These are phyloP conservation scores for Candida montana DNA, from an alignment of 805 yeast genomes.

Conservation along the genomic window DNA sequence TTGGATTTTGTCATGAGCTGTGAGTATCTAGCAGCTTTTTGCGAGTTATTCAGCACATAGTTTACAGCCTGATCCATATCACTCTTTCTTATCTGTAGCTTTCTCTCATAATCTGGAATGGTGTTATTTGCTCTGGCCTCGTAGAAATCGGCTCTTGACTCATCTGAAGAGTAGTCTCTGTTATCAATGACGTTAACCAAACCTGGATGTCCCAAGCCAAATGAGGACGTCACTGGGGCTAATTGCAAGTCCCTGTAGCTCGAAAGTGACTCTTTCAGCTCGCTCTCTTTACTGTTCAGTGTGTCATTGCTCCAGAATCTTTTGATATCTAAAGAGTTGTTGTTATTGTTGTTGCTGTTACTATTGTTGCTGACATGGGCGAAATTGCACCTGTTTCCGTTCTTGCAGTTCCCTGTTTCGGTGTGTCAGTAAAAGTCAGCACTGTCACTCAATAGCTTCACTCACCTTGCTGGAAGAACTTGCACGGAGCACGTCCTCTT, in stretches of 20 bases:
- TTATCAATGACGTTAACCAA: slow-evolving; percentile 42
- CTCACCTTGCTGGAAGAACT: slow-evolving; percentile 36
- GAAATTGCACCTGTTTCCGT: slow-evolving; percentile 39
- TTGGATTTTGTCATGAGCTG: slow-evolving; percentile 38
- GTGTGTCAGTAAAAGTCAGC: background rate
- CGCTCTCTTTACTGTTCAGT: slow-evolving; percentile 24
- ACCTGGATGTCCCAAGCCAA: slow-evolving; percentile 45
- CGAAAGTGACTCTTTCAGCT: slow-evolving; percentile 24
- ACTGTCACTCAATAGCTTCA: background rate
- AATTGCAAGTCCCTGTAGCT: slow-evolving; percentile 20
- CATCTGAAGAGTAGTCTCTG: slow-evolving; percentile 52
- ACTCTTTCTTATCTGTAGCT: slow-evolving; percentile 35
- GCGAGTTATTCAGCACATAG: slow-evolving; percentile 34
- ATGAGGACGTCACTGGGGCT: slow-evolving; percentile 33
- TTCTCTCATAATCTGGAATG: slow-evolving; percentile 34
- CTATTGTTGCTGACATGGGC: slow-evolving; percentile 32
- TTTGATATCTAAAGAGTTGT: slow-evolving; percentile 9
- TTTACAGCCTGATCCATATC: slow-evolving; percentile 43
- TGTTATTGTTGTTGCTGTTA: slow-evolving; percentile 4
- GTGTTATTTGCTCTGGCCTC: slow-evolving; percentile 36
- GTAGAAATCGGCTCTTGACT: slow-evolving; percentile 41
- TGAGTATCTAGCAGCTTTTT: slow-evolving; percentile 52
- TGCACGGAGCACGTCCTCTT: slow-evolving; percentile 34
- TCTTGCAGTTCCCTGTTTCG: slow-evolving; percentile 30
- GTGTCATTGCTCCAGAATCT: slow-evolving; percentile 22